These are phyloP conservation scores for Thelonectria discophora DNA, from an alignment of 2,329 filamentous ascomycete genomes.

Conservation along the genomic window DNA sequence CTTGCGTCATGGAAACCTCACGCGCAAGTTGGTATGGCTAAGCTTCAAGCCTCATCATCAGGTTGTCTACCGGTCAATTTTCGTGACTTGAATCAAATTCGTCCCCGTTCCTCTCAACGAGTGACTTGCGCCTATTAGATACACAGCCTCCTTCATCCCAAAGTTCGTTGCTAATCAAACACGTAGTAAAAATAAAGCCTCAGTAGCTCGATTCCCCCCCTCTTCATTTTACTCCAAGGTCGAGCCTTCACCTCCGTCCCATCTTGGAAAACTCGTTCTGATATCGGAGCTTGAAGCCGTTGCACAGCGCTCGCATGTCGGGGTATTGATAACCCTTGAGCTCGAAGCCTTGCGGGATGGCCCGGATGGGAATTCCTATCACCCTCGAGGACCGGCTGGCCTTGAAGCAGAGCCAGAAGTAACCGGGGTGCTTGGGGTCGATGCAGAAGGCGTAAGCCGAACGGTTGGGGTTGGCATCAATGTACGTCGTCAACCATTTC, in stretches of 20 bases:
- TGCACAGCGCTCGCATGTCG: slow-evolving; percentile 93
- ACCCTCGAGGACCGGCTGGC: slow-evolving; percentile 78
- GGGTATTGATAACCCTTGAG: slow-evolving; percentile 89
- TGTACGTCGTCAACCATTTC: slow-evolving; percentile 95
- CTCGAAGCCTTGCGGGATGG: slow-evolving; percentile 93
- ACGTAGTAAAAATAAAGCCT: slow-evolving; percentile 6
- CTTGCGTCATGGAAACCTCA: background rate
- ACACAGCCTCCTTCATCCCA: slow-evolving; percentile 19
- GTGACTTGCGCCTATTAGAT: slow-evolving; percentile 27
- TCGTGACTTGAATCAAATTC: background rate
- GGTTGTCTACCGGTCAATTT: background rate
- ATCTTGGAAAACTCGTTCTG: slow-evolving; percentile 72
- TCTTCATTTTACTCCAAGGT: background rate
- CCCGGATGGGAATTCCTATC: slow-evolving; percentile 84
- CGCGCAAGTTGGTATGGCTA: background rate
- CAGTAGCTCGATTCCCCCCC: slow-evolving; percentile 2
- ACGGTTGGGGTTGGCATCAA: slow-evolving; percentile 92
- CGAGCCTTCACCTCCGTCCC: slow-evolving; percentile 46
- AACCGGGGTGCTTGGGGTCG: slow-evolving; percentile 89
- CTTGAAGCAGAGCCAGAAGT: slow-evolving; percentile 97
- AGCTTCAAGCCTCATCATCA: background rate
- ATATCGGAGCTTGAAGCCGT: slow-evolving; percentile 91
- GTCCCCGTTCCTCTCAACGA: slow-evolving; percentile 10
- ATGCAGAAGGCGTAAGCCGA: slow-evolving; percentile 97
- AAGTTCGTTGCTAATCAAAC: slow-evolving; percentile 25